phyloP scores from a whole-genome alignment of 805 yeast species.

The Zygoascus tannicola region DNA sequence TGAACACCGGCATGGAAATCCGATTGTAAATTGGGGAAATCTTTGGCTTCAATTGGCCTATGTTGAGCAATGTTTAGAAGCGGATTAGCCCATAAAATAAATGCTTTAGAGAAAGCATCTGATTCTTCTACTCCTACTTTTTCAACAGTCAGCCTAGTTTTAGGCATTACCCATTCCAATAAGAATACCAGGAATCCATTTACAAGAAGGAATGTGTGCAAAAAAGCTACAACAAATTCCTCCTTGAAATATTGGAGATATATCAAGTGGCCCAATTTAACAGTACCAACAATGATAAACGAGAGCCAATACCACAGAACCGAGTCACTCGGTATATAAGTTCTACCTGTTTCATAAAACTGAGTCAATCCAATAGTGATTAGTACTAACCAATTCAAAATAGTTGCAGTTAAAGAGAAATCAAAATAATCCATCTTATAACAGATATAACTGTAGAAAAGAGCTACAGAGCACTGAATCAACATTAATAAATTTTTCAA shows the following conservation, averaged over 20 bases:
- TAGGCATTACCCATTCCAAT: conserved; percentile 10
- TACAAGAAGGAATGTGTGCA: conserved; percentile 1
- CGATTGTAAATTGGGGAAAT: conserved; percentile 64
- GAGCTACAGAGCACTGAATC: background rate
- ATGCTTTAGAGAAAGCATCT: conserved; percentile 10
- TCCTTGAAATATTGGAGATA: conserved; percentile 1
- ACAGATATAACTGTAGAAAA: background rate
- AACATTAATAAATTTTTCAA: conserved; percentile 1
- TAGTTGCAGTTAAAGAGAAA: background rate
- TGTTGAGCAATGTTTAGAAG: conserved; percentile 4
- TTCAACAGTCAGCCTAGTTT: background rate
- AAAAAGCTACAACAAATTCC: background rate
- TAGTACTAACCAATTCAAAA: background rate
- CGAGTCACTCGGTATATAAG: background rate
- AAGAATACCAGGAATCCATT: conserved; percentile 3
- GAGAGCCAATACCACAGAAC: conserved; percentile 3
- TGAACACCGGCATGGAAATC: conserved; percentile 43
- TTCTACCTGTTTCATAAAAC: background rate
- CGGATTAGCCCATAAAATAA: conserved; percentile 10
- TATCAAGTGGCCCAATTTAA: conserved; percentile 1
- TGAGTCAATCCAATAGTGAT: background rate
- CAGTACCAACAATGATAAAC: background rate
- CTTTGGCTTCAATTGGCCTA: conserved; percentile 29
- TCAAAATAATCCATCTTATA: background rate
- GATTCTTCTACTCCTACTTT: conserved; percentile 6